A percentile compares a stretch with the other conserved stretches of the same genome.
Evolutionary conservation across 495 filamentous ascomycete species (phyloP).

Genomic region (Bryoglossum gracile): DNA sequence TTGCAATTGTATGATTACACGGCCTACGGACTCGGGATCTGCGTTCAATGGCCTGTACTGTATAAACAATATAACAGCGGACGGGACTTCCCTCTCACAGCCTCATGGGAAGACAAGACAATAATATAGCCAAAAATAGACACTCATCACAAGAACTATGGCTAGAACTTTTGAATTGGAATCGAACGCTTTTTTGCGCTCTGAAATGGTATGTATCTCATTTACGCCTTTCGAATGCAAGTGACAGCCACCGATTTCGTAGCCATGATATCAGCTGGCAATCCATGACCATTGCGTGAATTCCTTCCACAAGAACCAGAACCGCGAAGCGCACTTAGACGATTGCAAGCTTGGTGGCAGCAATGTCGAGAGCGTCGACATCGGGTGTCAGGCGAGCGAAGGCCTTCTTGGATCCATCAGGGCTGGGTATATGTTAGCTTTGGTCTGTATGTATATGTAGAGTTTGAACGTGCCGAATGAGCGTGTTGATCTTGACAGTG

Average conservation of each 20-base stretch:
- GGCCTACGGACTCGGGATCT: no score
- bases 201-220: conserved; percentile 25
- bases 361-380: conserved; percentile 98
- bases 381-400: conserved; percentile 91
- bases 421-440: conserved; percentile 43
- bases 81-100: conserved; percentile 13
- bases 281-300: conserved; percentile 16
- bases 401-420: conserved; percentile 97
- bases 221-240: conserved; percentile 28
- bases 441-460: background rate
- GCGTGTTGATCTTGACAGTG: conserved; percentile 96
- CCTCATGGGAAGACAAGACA: conserved; percentile 1
- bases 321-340: conserved; percentile 53
- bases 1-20: conserved; percentile 6
- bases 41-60: conserved; percentile 1
- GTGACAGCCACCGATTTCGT: conserved; percentile 10
- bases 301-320: conserved; percentile 16
- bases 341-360: conserved; percentile 95
- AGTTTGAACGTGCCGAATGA: conserved; percentile 67
- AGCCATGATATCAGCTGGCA: conserved; percentile 15
- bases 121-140: background rate
- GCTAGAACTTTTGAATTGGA: background rate
- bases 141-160: background rate
- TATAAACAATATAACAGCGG: background rate
- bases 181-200: conserved; percentile 15